Base-by-base conservation (phyloP, 2,329 filamentous ascomycete species). In the Nemania bipapillata region DNA sequence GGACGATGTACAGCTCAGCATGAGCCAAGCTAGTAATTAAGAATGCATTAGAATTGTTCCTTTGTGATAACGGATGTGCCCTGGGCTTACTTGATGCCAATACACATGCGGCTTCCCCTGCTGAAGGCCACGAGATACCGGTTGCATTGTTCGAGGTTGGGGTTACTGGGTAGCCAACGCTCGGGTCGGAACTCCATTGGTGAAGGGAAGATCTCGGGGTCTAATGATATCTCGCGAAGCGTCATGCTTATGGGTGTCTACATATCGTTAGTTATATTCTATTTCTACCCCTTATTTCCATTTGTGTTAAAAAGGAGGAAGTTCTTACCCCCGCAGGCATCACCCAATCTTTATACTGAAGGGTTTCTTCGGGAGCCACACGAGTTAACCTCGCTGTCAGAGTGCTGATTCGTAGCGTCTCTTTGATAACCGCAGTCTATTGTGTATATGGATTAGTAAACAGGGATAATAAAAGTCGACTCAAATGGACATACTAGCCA, bases 171-270 rank as follows among this genome's bases (percentile, higher is more conserved):
- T 5, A 72, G 42, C 71, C 69, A 72, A 17, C 71, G 63, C 57
- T 72, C 64, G 7, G 71, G 69, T 8, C 35, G 66, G 53, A 72
- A 72, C n/a, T 65, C 40, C 45, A 24, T 58, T 1, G 71, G 71
- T 3, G 68, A 60, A 7, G 56, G 60, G 9, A 70, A 72, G 8
- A 71, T 63, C 17, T 66, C 63, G 2, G 69, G 66, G 26, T 71
- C 69, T n/a, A 71, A 66, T 12, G 70, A 69, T 20, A 71, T 63
- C 26, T 72, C 63, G 28, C 65, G 69, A 30, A 64, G 49, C 7
- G 71, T 72, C 66, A 72, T 71, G 56, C 71, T 71, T 20, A 72
- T 47, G 6, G 71, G 56, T 9, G 71, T 71, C 69, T 72, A n/a
- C n/a, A 53, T 3, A 9, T 37, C n/a, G n/a, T 61, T 17, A 64